Base-by-base conservation (phyloP, 2,329 filamentous ascomycete species). In the Fusarium sp. region DNA sequence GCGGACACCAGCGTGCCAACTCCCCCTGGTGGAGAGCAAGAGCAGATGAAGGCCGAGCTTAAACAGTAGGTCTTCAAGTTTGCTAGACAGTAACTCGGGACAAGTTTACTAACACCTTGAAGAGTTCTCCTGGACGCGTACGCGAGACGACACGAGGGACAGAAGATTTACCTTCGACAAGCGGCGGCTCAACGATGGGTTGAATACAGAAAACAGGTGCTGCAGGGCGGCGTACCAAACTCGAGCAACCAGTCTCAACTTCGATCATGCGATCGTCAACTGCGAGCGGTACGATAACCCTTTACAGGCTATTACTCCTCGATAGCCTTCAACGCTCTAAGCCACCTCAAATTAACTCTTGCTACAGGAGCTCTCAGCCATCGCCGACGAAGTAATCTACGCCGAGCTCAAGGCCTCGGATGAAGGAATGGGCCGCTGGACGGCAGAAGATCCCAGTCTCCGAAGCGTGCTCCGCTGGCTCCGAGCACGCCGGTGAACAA, bases 151-250 rank as follows among this genome's bases (percentile, higher is more conserved):
- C 90, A 92, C 80, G 88, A 91, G 76, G 89, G 83, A 33, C 89
- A 90, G 73, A 92, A 91, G 83, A 92, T 92, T 73, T 90, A 88
- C 74, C 83, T 90, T 65, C 86, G 89, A 38, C 90, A 92, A 78
- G 84, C 83, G 32, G 89, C 89, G 33, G 89, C 88, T 40, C 88
- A 90, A 80, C 82, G 86, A 74, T 92, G 90, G 89, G 80, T 91
- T 66, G 83, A 86, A 67, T 86, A 84, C 78, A 85, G 90, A 65
- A 85, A 87, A 42, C 80, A 83, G 44, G 83, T 91, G 62, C 82
- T 92, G 44, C 85, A 86, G 76, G 88, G 88, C 53, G 82, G 84
- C 42, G 83, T 84, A 75, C 86, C 88, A 52, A 83, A 81, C 67
- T 81, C 84, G 47, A 82, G 84, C 52, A 85, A 86, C 67, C 83